These are phyloP conservation scores for Silene uniflora DNA, from an alignment of 148 eudicot species.

Conservation along the genomic window DNA sequence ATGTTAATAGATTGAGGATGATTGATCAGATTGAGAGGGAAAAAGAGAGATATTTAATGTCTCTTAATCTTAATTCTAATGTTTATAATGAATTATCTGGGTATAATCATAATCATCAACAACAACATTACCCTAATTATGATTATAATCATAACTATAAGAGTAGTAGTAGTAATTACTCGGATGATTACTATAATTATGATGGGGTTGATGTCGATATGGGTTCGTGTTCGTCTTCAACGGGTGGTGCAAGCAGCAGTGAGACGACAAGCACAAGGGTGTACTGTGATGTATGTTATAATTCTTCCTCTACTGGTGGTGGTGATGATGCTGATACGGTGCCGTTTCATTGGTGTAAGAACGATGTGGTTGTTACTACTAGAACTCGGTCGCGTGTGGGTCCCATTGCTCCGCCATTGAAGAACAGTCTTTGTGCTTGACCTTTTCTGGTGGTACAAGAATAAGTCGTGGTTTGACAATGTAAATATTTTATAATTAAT, in stretches of 20 bases:
- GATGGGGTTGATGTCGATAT: background rate
- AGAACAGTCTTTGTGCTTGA: slow-evolving; percentile 14
- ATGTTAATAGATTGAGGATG: slow-evolving; percentile 17
- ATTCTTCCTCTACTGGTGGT: slow-evolving; percentile 10
- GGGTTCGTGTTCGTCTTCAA: slow-evolving; percentile 12
- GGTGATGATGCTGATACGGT: slow-evolving; percentile 4
- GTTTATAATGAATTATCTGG: slow-evolving; percentile 30
- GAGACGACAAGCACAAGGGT: slow-evolving; percentile 6
- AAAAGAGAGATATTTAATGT: slow-evolving; percentile 35
- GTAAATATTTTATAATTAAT: background rate
- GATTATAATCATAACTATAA: slow-evolving; percentile 14
- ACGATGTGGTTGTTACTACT: slow-evolving; percentile 34
- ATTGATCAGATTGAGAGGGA: slow-evolving; percentile 28
- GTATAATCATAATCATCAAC: slow-evolving; percentile 5
- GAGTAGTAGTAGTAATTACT: slow-evolving; percentile 7
- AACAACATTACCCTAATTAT: background rate
- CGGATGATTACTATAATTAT: background rate
- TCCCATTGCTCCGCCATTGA: slow-evolving; percentile 44
- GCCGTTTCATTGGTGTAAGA: slow-evolving; percentile 50
- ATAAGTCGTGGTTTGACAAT: background rate
- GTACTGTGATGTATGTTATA: slow-evolving; percentile 38
- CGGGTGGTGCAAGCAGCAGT: slow-evolving; percentile 6
- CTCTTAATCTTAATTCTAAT: slow-evolving; percentile 32
- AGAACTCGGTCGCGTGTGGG: slow-evolving; percentile 41
- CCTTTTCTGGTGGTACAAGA: background rate